Base-by-base conservation (phyloP, 495 filamentous ascomycete species). In the Talaromyces adpressus region DNA sequence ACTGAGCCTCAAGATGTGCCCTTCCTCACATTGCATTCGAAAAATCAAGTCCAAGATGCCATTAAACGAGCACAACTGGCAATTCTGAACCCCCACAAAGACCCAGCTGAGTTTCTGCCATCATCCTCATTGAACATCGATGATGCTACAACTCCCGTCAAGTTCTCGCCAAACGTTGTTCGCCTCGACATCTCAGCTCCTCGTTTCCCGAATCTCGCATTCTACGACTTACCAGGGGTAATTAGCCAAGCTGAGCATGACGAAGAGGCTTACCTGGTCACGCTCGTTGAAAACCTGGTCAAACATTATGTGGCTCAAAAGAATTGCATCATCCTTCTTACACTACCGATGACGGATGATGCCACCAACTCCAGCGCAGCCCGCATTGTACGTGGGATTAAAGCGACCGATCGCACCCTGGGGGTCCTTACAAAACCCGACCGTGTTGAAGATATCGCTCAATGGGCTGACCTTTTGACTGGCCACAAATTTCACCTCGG, bases 381-480 rank as follows among this genome's bases (percentile, higher is more conserved):
- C 0, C 77, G 79, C 0, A 73, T 91, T 3, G 84, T 92, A 22
- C 74, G 81, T 0, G 74, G 85, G 9, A 69, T 79, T 9, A 76
- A 80, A n/a, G 90, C 90, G 0, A 73, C 79, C 1, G 41, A 74
- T 6, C 81, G 91, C 4, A 91, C 87, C 8, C 76, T 93, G 30
- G 91, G 91, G 0, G 87, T 93, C 0, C 78, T 93, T 52, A 95
- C 91, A 0, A 96, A 93, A 68, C 90, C 91, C 0, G 91, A 96
- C 66, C 78, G 86, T 0, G 66, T 91, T 0, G 77, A 82, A n/a
- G 70, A 69, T 0, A 70, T 85, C 29, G 60, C 68, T 0, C 82
- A 84, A 22, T 90, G 88, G 83, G 62, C 81, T 0, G 70, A 79
- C 0, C 86, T 90, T 53, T 72, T 94, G 12, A 71, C 74, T 0